Evolutionary conservation across 208 protist genomes (phyloP).

Genomic region (Trypanosomatidae sp.): DNA sequence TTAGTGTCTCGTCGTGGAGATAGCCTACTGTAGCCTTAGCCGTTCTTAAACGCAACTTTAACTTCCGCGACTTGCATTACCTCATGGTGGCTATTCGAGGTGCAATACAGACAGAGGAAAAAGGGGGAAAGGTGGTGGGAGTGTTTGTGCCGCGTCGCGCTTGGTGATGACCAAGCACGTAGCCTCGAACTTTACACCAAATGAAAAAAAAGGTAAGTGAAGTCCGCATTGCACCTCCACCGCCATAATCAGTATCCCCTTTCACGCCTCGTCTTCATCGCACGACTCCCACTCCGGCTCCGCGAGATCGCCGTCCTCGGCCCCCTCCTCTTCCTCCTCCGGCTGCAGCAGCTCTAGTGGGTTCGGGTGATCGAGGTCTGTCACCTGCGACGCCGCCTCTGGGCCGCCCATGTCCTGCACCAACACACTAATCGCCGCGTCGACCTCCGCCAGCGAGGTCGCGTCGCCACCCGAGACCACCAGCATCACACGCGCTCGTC

Average conservation of each 20-base stretch:
- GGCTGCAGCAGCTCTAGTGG: constrained; percentile 79
- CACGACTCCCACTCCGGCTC: constrained; percentile 78
- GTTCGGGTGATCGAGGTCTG: constrained; percentile 82
- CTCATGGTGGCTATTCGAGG: too few relatives aligned
- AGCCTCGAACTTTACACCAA: too few relatives aligned
- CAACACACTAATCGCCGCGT: constrained; percentile 70
- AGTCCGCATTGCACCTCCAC: too few relatives aligned
- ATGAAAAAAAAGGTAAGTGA: background rate
- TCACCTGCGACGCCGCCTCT: constrained; percentile 62
- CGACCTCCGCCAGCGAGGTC: constrained; percentile 69
- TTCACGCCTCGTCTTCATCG: constrained; percentile 69
- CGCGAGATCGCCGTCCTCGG: constrained; percentile 45
- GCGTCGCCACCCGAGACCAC: constrained; percentile 62
- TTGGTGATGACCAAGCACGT: too few relatives aligned
- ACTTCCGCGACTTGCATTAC: too few relatives aligned
- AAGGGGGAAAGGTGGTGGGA: too few relatives aligned
- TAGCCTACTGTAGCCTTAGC: too few relatives aligned
- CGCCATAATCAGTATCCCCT: too few relatives aligned
- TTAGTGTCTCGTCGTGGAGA: too few relatives aligned
- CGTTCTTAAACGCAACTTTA: too few relatives aligned
- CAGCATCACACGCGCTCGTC: constrained; percentile 82
- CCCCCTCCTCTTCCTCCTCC: constrained; percentile 49
- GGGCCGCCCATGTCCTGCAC: constrained; percentile 89
- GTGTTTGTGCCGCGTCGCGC: too few relatives aligned
- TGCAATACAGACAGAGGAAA: too few relatives aligned